phyloP scores from a whole-genome alignment of 139 green algal species.

The Closterium sp. region DNA sequence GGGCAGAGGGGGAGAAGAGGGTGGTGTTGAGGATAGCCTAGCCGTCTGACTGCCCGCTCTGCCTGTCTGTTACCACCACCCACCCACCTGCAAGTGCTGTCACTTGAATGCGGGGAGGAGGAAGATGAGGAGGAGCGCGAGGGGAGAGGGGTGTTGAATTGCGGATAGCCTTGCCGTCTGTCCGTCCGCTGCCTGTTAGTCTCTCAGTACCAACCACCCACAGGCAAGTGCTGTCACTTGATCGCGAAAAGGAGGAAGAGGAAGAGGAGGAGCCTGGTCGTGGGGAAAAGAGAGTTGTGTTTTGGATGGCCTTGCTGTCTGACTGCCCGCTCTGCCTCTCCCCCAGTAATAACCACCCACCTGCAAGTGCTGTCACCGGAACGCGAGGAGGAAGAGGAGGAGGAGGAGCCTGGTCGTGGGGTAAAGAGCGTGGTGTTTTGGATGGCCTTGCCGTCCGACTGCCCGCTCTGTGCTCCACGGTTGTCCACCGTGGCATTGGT shows the following conservation, averaged over 20 bases:
- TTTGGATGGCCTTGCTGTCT: neutral
- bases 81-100: no score
- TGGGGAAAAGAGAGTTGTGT: neutral
- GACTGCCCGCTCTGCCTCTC: neutral
- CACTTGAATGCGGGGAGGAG: no score
- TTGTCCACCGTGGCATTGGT: neutral
- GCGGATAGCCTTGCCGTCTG: no score
- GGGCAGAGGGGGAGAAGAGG: no score
- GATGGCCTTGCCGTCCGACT: neutral
- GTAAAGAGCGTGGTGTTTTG: neutral
- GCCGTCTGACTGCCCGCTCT: no score
- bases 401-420: neutral
- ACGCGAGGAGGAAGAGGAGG: neutral
- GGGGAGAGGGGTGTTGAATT: no score
- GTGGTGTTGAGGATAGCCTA: no score
- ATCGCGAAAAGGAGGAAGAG: neutral
- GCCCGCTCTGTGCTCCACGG: neutral
- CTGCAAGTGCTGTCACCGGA: neutral
- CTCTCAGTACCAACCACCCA: neutral
- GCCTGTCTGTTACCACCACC: neutral
- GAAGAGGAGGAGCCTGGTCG: neutral
- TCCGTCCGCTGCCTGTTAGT: no score
- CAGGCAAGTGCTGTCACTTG: neutral
- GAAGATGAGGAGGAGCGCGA: neutral
- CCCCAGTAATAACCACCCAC: neutral